Evolutionary conservation across 495 filamentous ascomycete genomes (phyloP), one percentile per base, ranked within the genome.

Genomic region (Bombardia bombarda): DNA sequence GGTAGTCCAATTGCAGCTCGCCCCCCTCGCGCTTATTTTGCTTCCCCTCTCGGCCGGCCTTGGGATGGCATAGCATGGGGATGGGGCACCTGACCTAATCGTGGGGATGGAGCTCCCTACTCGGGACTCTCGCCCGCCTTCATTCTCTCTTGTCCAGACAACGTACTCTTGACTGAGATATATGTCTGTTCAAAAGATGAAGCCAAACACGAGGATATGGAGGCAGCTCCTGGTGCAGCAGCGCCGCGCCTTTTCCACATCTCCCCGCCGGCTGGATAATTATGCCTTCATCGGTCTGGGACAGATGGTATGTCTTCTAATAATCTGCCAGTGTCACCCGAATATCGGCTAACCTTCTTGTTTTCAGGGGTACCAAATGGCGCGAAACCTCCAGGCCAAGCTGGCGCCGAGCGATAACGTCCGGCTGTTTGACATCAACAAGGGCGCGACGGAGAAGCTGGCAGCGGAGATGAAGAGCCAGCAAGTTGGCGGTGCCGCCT

Each of bases 241-340:
- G 47, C 51, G 56, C 32, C 64, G 79, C 49, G 53, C 60, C 26
- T 86, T 86, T 49, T 80, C 82, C 20, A 69, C 63, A 0, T 74
- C 77, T 4, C 21, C 64, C 26, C 65, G 56, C 21, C 66, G 75
- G 43, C 64, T 78, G 52, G 78, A 79, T 46, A 80, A 74, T 51
- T 90, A 82, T 73, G 87, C 86, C 10, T 93, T 94, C 61, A 81
- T 94, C 50, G 87, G 87, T 3, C 65, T 94, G 21, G 87, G 87
- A 7, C 83, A 86, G 55, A 94, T 94, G 87, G 87, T 87, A 73
- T 36, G 79, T 52, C 13, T 9, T 14, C 9, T 9, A 16, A 34
- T 9, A 24, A 5, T 24, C 19, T 22, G n/a, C n/a, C n/a, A n/a
- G n/a, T n/a, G n/a, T 30, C 23, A 8, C 5, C 16, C 38, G 17